Percentiles rank a stretch among this genome's conserved stretches.
Conservation (phyloP, 768 basidiomycete species). For the Auricularia auricula-judae region DNA sequence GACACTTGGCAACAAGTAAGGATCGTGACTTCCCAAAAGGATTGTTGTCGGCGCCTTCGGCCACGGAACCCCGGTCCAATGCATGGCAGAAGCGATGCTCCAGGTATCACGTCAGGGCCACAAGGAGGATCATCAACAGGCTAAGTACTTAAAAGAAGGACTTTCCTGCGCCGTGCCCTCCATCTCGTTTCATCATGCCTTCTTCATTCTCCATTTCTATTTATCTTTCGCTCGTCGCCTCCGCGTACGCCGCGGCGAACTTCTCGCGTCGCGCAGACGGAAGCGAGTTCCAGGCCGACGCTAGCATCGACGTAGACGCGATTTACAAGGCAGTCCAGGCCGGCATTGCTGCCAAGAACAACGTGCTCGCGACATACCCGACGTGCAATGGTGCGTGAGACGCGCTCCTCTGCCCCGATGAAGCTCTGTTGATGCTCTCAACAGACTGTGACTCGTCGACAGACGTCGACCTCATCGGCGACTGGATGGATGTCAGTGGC, state of each 20-base stretch:
- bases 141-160: not conserved
- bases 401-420: not conserved
- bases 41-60: no score
- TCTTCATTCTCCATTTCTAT: not conserved
- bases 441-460: not conserved
- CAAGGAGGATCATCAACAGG: no score
- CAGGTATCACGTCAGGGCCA: no score
- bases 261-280: not conserved
- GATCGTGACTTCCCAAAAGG: no score
- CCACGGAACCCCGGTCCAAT: no score
- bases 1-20: no score
- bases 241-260: not conserved
- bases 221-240: not conserved
- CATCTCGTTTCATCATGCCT: not conserved
- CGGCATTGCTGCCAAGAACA: not conserved
- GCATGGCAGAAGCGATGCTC: no score
- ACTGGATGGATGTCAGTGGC: not conserved
- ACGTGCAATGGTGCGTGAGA: not conserved
- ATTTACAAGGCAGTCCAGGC: not conserved
- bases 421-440: not conserved
- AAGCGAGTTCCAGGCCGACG: not conserved
- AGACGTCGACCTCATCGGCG: not conserved
- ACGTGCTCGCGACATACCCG: not conserved
- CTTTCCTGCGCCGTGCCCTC: not conserved
- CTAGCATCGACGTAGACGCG: not conserved